Conservation (phyloP, 768 basidiomycete genomes). For the Chiua virens region DNA sequence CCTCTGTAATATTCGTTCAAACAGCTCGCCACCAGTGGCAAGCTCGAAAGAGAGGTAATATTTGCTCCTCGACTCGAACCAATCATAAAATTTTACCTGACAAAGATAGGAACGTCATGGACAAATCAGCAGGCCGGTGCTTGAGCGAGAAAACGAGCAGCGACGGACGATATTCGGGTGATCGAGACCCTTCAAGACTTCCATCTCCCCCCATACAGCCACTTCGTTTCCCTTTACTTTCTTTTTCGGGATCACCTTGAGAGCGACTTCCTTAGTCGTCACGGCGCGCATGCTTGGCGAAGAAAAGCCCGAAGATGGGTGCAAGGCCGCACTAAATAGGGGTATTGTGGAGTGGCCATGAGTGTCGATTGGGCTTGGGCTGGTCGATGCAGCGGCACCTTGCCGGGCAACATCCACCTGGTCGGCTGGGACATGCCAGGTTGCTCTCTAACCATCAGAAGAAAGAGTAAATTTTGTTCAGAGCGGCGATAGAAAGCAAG, state of each 20-base stretch:
- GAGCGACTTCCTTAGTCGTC: constrained; percentile 70
- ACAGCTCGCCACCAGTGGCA: constrained; percentile 91
- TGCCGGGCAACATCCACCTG: constrained; percentile 54
- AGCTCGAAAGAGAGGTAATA: constrained; percentile 97
- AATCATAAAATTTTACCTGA: constrained; percentile 96
- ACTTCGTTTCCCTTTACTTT: constrained; percentile 90
- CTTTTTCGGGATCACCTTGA: constrained; percentile 94
- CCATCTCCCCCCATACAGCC: constrained; percentile 92
- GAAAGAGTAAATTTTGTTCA: neutral
- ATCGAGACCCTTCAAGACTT: constrained; percentile 83
- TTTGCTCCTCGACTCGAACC: constrained; percentile 92
- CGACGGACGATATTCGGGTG: constrained; percentile 85
- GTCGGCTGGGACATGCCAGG: constrained; percentile 73
- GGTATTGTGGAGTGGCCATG: constrained; percentile 28
- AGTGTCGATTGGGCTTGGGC: constrained; percentile 19
- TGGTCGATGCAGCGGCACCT: constrained; percentile 50
- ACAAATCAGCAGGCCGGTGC: neutral
- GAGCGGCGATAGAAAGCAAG: neutral
- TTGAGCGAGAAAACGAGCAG: neutral
- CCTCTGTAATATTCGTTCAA: constrained; percentile 78
- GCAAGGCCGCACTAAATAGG: constrained; percentile 27
- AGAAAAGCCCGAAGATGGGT: constrained; percentile 15
- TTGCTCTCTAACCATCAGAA: constrained; percentile 52
- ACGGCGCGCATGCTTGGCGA: constrained; percentile 30
- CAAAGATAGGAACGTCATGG: neutral